Percentiles rank a stretch among this genome's conserved stretches.
Conservation (phyloP, 116 monocot species). For the Trichopus zeylanicus region DNA sequence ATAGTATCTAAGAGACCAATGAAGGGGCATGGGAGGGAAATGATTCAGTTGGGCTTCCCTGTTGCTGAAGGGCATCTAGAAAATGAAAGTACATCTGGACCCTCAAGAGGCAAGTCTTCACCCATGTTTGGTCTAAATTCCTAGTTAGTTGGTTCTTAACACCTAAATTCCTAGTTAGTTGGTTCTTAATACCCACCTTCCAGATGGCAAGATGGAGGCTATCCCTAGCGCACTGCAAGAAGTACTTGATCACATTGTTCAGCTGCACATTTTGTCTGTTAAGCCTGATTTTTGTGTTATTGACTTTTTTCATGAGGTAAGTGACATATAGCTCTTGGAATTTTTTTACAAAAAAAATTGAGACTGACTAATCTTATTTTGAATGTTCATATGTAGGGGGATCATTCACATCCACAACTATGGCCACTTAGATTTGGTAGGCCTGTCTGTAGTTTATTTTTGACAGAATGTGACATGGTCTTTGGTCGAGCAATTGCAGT, state of each 20-base stretch:
- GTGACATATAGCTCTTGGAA: background rate
- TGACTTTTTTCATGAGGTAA: conserved; percentile 89
- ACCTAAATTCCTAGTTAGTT: background rate
- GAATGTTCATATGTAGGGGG: conserved; percentile 42
- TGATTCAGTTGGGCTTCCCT: conserved; percentile 73
- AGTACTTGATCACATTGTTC: conserved; percentile 41
- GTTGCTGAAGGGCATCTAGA: conserved; percentile 52
- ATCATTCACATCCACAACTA: conserved; percentile 63
- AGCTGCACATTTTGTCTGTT: conserved; percentile 31
- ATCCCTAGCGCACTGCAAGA: conserved; percentile 62
- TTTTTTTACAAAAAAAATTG: too few species aligned
- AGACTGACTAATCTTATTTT: background rate
- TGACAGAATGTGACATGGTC: conserved; percentile 80
- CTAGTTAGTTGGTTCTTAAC: background rate
- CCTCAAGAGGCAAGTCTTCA: conserved; percentile 24
- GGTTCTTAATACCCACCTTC: background rate
- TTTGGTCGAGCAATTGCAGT: conserved; percentile 44
- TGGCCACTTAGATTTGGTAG: conserved; percentile 79
- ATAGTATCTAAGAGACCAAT: conserved; percentile 64
- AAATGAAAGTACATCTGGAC: conserved; percentile 34
- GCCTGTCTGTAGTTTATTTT: conserved; percentile 58
- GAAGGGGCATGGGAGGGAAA: conserved; percentile 75
- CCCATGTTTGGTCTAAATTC: background rate
- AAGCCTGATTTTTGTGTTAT: conserved; percentile 65
- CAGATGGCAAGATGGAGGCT: conserved; percentile 65